Evolutionary conservation across 1,284 basidiomycete species (phyloP), one percentile per base, ranked within the genome.

Genomic region (Apiotrichum laibachii): DNA sequence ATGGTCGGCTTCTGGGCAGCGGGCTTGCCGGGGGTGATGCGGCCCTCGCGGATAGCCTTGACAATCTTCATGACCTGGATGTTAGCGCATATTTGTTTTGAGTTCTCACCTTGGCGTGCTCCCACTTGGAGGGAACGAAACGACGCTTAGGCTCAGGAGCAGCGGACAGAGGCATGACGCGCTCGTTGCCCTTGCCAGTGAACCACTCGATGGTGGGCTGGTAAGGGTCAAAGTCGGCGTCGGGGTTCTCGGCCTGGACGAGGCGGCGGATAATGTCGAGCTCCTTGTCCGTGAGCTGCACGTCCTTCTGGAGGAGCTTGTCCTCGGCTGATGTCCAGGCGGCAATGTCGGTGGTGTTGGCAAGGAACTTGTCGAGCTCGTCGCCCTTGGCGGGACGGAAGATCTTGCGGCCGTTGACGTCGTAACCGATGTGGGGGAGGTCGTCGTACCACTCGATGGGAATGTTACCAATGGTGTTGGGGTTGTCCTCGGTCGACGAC

Each of bases 391-490:
- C 95, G 16, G 96, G 94, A 63, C 92, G 88, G 70, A 98, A 84
- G 62, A 99, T 88, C 77, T 90, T 90, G 80, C 90, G 92, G 51
- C 96, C 96, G 75, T 95, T 85, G 73, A 99, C 88, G 78, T 93
- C 86, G 80, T 99, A 99, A 50, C 96, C 96, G 72, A 99, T 86
- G 80, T 99, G 96, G n/a, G 96, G 96, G 67, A 99, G 82, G 80
- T 99, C 95, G 77, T 99, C 96, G 79, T 99, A 99, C 92, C 95
- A 99, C 75, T 98, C 92, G 82, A 92, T 88, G 48, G 96, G 96
- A 57, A 99, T 84, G 79, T 96, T 86, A 60, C 96, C 96, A 67
- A 97, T 87, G 59, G 94, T 89, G 77, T 98, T 99, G 39, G 90
- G 89, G 63, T 87, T 85, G 92, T 99, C 92, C 82, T 99, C 95